phyloP scores from a whole-genome alignment of 768 basidiomycete genomes.

The Suillus lakei region DNA sequence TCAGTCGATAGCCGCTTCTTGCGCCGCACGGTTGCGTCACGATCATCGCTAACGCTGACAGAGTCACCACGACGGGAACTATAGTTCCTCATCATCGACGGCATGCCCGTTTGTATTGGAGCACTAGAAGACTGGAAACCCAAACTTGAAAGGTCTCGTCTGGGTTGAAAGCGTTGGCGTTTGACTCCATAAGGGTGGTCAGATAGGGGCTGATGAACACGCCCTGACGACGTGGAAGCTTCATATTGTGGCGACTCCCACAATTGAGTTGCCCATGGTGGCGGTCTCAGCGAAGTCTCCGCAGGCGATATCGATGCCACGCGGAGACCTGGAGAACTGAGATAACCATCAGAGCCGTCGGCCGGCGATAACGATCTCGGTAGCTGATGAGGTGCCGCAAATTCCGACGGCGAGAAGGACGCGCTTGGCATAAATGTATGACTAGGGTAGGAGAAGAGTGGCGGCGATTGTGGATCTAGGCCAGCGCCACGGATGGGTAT shows the following conservation, averaged over 20 bases:
- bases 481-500: slow-evolving; percentile 63
- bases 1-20: slow-evolving; percentile 52
- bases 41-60: slow-evolving; percentile 61
- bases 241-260: slow-evolving; percentile 59
- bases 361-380: slow-evolving; percentile 66
- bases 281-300: slow-evolving; percentile 61
- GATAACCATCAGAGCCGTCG: slow-evolving; percentile 53
- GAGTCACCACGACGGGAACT: slow-evolving; percentile 67
- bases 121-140: slow-evolving; percentile 76
- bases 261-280: slow-evolving; percentile 69
- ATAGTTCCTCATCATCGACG: slow-evolving; percentile 61
- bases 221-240: slow-evolving; percentile 48
- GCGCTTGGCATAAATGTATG: slow-evolving; percentile 52
- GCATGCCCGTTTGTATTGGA: slow-evolving; percentile 54
- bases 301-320: slow-evolving; percentile 64
- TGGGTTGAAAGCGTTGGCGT: slow-evolving; percentile 43
- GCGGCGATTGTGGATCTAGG: slow-evolving; percentile 44
- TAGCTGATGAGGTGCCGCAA: slow-evolving; percentile 63
- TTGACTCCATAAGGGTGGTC: slow-evolving; percentile 48
- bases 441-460: slow-evolving; percentile 55
- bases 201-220: slow-evolving; percentile 51
- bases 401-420: slow-evolving; percentile 63
- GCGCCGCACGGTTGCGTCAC: slow-evolving; percentile 75
- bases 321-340: slow-evolving; percentile 45
- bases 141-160: slow-evolving; percentile 47